A percentile compares a stretch with the other conserved stretches of the same genome.
These are phyloP conservation scores for Phalaenopsis aphrodite DNA, from an alignment of 106 monocot genomes.

Conservation along the genomic window DNA sequence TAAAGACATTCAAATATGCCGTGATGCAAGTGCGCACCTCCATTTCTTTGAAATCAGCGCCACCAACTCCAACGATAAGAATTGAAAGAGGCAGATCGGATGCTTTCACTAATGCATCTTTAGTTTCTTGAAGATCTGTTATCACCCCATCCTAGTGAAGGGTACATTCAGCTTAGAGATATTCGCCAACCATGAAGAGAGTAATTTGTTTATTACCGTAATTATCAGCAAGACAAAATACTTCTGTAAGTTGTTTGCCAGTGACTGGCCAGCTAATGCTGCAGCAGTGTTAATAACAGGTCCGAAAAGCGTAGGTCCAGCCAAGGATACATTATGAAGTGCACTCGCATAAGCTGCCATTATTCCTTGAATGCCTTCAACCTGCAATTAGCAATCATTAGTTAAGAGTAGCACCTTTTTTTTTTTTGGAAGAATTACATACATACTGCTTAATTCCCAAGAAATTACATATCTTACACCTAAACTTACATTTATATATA, in stretches of 20 bases:
- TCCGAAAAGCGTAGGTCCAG: constrained; percentile 90
- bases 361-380: constrained; percentile 85
- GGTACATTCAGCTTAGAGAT: constrained; percentile 10
- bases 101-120: constrained; percentile 74
- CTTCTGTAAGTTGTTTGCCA: constrained; percentile 33
- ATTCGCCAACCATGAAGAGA: neutral
- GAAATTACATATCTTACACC: no score
- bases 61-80: constrained; percentile 90
- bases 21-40: constrained; percentile 37
- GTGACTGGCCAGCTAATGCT: constrained; percentile 52
- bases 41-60: constrained; percentile 91
- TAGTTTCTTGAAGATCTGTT: constrained; percentile 91
- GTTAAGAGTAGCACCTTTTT: neutral
- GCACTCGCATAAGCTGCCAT: constrained; percentile 92
- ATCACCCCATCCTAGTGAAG: constrained; percentile 78
- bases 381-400: constrained; percentile 34
- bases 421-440: no score
- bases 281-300: constrained; percentile 71
- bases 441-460: no score
- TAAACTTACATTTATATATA: no score
- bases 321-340: constrained; percentile 79
- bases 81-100: constrained; percentile 91
- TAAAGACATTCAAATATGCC: neutral
- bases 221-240: constrained; percentile 82
- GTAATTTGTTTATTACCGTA: constrained; percentile 38